A percentile compares a stretch with the other conserved stretches of the same genome.
Evolutionary conservation across 1,284 basidiomycete species (phyloP).

Genomic region (Cystobasidiaceae sp.): DNA sequence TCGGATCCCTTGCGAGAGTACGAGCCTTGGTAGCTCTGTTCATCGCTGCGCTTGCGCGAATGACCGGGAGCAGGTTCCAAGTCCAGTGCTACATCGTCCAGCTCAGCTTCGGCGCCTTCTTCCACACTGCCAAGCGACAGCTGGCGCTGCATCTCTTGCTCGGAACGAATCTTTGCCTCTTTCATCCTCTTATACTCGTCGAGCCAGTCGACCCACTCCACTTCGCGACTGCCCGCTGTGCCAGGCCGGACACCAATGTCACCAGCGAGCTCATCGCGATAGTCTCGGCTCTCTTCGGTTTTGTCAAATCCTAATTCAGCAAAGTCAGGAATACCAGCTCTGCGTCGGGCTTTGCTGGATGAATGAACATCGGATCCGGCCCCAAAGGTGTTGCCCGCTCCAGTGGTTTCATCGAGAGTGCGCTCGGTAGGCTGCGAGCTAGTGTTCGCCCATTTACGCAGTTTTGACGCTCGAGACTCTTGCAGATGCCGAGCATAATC

Average conservation of each 20-base stretch:
- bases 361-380: slow-evolving; percentile 3
- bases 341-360: slow-evolving; percentile 4
- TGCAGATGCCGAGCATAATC: slow-evolving; percentile 28
- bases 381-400: slow-evolving; percentile 3
- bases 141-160: slow-evolving; percentile 42
- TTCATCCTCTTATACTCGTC: slow-evolving; percentile 56
- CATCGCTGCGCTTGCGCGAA: background rate
- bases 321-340: slow-evolving; percentile 30
- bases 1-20: background rate
- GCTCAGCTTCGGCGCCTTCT: slow-evolving; percentile 8
- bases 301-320: background rate
- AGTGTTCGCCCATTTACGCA: slow-evolving; percentile 20
- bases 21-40: background rate
- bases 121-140: background rate
- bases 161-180: slow-evolving; percentile 53
- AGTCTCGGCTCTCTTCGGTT: background rate
- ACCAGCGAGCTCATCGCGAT: slow-evolving; percentile 41
- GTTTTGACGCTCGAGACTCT: slow-evolving; percentile 27
- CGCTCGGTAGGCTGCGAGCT: background rate
- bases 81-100: slow-evolving; percentile 1
- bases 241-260: slow-evolving; percentile 37
- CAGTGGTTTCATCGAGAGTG: background rate
- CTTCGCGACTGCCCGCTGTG: slow-evolving; percentile 47
- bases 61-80: background rate
- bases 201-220: slow-evolving; percentile 58